Percentiles rank a stretch among this genome's conserved stretches.
Conservation (phyloP, 805 yeast species). For the Nakazawaea populi region DNA sequence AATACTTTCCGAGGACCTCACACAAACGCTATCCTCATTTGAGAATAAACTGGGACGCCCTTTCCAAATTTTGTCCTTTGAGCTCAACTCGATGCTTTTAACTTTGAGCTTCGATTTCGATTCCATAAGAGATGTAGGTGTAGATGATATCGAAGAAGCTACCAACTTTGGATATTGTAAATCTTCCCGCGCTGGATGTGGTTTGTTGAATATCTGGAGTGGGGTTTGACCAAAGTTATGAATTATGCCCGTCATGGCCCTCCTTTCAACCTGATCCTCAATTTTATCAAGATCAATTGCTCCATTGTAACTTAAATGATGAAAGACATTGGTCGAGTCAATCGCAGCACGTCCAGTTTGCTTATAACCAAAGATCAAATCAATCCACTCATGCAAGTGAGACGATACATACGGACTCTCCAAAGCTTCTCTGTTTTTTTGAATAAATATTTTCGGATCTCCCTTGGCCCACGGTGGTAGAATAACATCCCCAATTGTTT, state of each 20-base stretch:
- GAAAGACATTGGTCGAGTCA: conserved; percentile 68
- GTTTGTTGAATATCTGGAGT: conserved; percentile 56
- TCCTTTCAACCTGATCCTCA: conserved; percentile 64
- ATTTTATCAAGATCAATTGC: conserved; percentile 73
- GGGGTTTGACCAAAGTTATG: conserved; percentile 95
- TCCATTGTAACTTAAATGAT: conserved; percentile 79
- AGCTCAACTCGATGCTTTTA: conserved; percentile 37
- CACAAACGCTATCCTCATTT: conserved; percentile 14
- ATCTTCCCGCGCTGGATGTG: conserved; percentile 52
- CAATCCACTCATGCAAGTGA: conserved; percentile 80
- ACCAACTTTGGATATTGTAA: conserved; percentile 31
- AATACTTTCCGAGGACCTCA: not conserved
- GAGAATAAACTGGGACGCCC: conserved; percentile 34
- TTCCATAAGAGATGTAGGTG: conserved; percentile 37
- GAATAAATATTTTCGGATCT: conserved; percentile 69
- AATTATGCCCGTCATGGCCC: conserved; percentile 77
- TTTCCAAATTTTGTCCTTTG: conserved; percentile 41
- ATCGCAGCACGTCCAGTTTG: conserved; percentile 72
- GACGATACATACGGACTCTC: conserved; percentile 79
- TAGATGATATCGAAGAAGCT: conserved; percentile 20
- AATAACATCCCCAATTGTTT: conserved; percentile 50
- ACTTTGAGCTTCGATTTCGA: conserved; percentile 35
- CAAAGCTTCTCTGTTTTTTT: conserved; percentile 73
- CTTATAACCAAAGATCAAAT: conserved; percentile 73
- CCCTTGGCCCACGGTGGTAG: conserved; percentile 83